phyloP scores from a whole-genome alignment of 2,329 filamentous ascomycete species.

The Alternaria sp. region DNA sequence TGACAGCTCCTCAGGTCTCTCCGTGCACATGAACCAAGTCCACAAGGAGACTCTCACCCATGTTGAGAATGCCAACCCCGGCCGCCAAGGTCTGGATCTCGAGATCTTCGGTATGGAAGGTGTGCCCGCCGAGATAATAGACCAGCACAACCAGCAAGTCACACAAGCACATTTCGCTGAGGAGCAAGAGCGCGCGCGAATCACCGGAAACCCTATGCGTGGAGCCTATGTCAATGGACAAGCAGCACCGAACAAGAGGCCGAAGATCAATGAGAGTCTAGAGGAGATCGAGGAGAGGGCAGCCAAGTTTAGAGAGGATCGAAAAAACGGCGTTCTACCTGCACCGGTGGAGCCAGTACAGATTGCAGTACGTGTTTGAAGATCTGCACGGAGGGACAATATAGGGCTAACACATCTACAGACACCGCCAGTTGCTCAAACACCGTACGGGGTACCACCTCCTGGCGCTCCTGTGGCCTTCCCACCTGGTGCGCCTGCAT shows the following conservation, averaged over 20 bases:
- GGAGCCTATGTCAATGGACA: slow-evolving; percentile 52
- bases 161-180: slow-evolving; percentile 84
- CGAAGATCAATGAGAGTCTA: slow-evolving; percentile 73
- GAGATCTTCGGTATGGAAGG: slow-evolving; percentile 99
- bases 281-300: slow-evolving; percentile 83
- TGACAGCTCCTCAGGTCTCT: slow-evolving; percentile 70
- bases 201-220: slow-evolving; percentile 83
- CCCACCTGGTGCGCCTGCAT: slow-evolving; percentile 36
- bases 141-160: slow-evolving; percentile 86
- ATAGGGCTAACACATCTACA: slow-evolving; percentile 23
- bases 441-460: slow-evolving; percentile 30
- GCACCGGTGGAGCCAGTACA: slow-evolving; percentile 47
- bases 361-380: slow-evolving; percentile 22
- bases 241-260: slow-evolving; percentile 62
- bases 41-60: slow-evolving; percentile 90
- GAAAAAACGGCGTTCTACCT: slow-evolving; percentile 53
- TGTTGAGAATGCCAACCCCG: slow-evolving; percentile 91
- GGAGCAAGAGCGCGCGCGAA: slow-evolving; percentile 80
- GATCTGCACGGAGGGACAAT: neutral
- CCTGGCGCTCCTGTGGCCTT: slow-evolving; percentile 36
- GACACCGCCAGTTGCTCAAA: slow-evolving; percentile 34
- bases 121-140: slow-evolving; percentile 83
- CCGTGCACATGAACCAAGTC: slow-evolving; percentile 97
- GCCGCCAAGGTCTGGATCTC: slow-evolving; percentile 83
- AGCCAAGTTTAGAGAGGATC: slow-evolving; percentile 59